Conservation (phyloP, 768 basidiomycete species). For the Tephrocybe sp. region DNA sequence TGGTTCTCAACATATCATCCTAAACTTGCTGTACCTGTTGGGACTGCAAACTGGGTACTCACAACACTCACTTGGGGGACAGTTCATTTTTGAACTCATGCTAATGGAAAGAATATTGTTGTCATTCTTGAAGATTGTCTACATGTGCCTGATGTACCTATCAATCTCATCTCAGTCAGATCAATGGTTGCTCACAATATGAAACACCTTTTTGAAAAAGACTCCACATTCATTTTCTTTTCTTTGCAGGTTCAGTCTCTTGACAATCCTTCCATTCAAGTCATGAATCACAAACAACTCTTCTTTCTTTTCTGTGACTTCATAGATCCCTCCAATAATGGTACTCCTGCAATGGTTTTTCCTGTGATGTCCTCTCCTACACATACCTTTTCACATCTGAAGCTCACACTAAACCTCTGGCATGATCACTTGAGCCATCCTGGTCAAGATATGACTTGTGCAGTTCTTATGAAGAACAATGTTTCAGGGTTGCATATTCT, state of each 20-base stretch:
- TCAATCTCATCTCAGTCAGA: constrained; percentile 25
- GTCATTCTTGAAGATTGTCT: constrained; percentile 21
- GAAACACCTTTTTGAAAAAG: constrained; percentile 3
- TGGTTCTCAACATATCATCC: constrained; percentile 17
- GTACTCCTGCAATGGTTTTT: background rate
- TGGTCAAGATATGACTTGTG: constrained; percentile 17
- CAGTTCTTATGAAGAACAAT: constrained; percentile 15
- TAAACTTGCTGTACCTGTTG: background rate
- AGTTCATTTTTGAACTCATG: constrained; percentile 4
- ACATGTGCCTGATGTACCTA: constrained; percentile 18
- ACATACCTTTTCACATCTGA: background rate
- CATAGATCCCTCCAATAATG: background rate
- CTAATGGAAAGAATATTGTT: background rate
- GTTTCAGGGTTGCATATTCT: constrained; percentile 13
- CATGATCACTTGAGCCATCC: constrained; percentile 27
- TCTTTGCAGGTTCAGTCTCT: background rate
- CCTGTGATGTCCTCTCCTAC: constrained; percentile 1
- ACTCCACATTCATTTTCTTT: background rate
- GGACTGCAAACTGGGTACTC: constrained; percentile 21
- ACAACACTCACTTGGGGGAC: constrained; percentile 7
- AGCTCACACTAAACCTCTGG: constrained; percentile 20
- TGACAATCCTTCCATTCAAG: no score
- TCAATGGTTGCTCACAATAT: constrained; percentile 13
- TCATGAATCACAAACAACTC: background rate
- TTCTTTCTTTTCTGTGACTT: constrained; percentile 6